phyloP scores from a whole-genome alignment of 164 flowering plant genomes.

The Vitis rotundifolia region DNA sequence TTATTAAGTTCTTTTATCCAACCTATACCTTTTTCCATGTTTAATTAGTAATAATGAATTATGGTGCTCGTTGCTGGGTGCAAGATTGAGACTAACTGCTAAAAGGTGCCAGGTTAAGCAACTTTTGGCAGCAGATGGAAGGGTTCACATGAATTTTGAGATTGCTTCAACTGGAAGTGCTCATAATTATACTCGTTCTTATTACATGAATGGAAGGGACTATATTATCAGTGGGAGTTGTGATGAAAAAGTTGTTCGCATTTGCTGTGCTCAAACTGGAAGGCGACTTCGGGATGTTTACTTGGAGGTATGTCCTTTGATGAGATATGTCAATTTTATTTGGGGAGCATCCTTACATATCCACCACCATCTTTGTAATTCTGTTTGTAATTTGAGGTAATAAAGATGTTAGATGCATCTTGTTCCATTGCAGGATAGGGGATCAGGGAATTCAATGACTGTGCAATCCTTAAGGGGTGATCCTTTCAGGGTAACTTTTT shows the following conservation, averaged over 20 bases:
- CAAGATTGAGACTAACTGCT: neutral
- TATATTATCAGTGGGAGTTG: slow-evolving; percentile 64
- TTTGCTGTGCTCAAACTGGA: slow-evolving; percentile 70
- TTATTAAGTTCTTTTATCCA: neutral
- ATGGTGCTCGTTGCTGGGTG: neutral
- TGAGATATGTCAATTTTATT: neutral
- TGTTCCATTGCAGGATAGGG: slow-evolving; percentile 40
- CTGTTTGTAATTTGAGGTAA: neutral
- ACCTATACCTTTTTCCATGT: neutral
- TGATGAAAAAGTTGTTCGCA: slow-evolving; percentile 53
- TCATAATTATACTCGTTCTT: slow-evolving; percentile 63
- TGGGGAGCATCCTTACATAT: neutral
- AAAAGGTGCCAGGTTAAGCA: slow-evolving; percentile 50
- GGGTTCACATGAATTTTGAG: slow-evolving; percentile 51
- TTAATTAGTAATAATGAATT: neutral
- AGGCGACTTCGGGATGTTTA: slow-evolving; percentile 56
- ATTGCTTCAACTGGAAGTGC: slow-evolving; percentile 56
- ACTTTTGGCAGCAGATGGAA: slow-evolving; percentile 57
- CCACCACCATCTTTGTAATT: neutral
- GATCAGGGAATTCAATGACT: slow-evolving; percentile 37
- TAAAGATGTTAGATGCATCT: neutral
- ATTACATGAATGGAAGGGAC: slow-evolving; percentile 68
- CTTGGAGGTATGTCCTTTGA: slow-evolving; percentile 43
- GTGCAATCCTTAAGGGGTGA: slow-evolving; percentile 72
- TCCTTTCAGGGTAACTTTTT: slow-evolving; percentile 52